Base-by-base conservation (phyloP, 306 rosid species). In the Vigna trinervia region DNA sequence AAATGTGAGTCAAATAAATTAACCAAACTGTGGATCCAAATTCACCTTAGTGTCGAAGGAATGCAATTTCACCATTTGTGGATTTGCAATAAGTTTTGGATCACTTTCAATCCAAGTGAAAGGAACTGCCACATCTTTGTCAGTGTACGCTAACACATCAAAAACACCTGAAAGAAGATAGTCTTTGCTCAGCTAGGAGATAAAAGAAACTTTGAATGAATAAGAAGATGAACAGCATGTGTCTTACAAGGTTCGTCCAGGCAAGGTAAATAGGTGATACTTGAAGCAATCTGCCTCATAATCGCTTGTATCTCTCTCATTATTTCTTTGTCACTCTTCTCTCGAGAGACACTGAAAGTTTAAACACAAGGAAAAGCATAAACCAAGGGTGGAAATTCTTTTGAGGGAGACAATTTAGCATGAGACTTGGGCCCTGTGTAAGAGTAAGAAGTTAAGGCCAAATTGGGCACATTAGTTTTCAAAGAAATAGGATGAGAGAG, bases 251-350 rank as follows among this genome's bases (percentile, higher is more conserved):
- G 78, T 78, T 92, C 99, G 51, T 96, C 99, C 17, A 96, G 87
- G 88, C 99, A 96, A 34, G 99, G 99, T 90, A 96, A 82, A 80
- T 96, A 96, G 79, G 99, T 96, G 73, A 96, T 96, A 85, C 99
- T 92, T 0, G 99, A 96, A 68, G 99, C 99, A 86, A 96, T 93
- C 89, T 96, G 99, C 54, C 99, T 74, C 99, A 96, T 96, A 67
- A 96, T 92, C 15, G 99, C 99, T 81, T 96, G 99, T 54, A 96
- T 96, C 88, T 96, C 99, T 80, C 99, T 92, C 99, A 96, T 96
- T 53, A 96, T 96, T 88, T 92, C 98, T 78, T 92, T 96, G 79
- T 96, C 99, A 80, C 99, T 96, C 87, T 92, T 96, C 77, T 96
- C 97, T 90, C 94, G 93, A 8, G 96, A 88, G 36, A 87, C 88